Base-by-base conservation (phyloP, 768 basidiomycete species). In the Pisolithus sp. region DNA sequence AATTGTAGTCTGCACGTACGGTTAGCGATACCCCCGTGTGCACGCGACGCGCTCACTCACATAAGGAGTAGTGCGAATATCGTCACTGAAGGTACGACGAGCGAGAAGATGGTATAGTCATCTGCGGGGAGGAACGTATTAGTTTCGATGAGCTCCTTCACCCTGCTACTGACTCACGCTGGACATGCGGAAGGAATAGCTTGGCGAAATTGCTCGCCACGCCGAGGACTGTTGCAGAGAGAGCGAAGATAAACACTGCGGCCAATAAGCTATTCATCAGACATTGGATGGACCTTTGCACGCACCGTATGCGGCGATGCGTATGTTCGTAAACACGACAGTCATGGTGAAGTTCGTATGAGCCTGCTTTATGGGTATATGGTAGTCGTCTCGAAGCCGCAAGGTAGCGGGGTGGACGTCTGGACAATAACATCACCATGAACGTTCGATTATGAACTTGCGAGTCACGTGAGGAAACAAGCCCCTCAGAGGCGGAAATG, bases 51-150 rank as follows among this genome's bases (percentile, higher is more conserved):
- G 5, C 21, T 24, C 20, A 37, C 78, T 59, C 51, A 86, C 87
- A 78, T 69, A 55, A 83, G 62, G 21, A 88, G 58, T 54, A 88
- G 79, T 28, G 73, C 48, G 23, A 89, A 73, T 58, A 89, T 79
- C 13, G 86, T 87, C 21, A 82, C 46, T 3, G 84, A 79, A 13
- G 87, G 78, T 2, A 81, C 77, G 47, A 89, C 58, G 50, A 90
- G 68, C 0, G 84, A 70, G 65, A 84, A 90, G 34, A 86, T 82
- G 5, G 76, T 79, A 59, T 85, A 91, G 63, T 85, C 83, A 60
- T 68, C 89, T 90, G 54, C 13, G 12, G 12, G 20, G 48, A 47
- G 7, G 21, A 18, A 44, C 30, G 20, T 26, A 46, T n/a, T 34
- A 23, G 46, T 50, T 39, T 42, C 37, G 46, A 46, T 41, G 26